Evolutionary conservation across 345 rosid species (phyloP).

Genomic region (Geranium brycei): DNA sequence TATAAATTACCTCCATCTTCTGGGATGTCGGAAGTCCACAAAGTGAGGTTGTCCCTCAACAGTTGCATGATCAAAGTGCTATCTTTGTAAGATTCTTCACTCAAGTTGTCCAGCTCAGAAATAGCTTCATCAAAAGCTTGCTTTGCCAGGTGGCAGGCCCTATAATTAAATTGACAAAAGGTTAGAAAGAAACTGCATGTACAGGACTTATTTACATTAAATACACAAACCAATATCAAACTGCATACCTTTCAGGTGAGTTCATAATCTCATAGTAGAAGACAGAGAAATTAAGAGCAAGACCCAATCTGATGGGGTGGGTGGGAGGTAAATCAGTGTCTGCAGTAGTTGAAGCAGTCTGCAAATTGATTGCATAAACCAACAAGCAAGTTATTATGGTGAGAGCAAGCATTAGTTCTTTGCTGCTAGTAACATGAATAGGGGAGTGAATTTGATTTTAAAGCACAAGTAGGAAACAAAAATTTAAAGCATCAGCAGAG

Average conservation of each 20-base stretch:
- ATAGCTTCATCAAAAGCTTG: slow-evolving; percentile 68
- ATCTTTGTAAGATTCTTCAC: slow-evolving; percentile 66
- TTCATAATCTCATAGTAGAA: slow-evolving; percentile 71
- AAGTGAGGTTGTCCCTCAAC: slow-evolving; percentile 58
- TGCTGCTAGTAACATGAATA: not conserved
- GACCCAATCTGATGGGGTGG: slow-evolving; percentile 63
- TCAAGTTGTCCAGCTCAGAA: slow-evolving; percentile 50
- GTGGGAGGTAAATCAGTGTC: slow-evolving; percentile 51
- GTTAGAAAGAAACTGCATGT: not conserved
- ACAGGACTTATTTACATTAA: slow-evolving; percentile 1
- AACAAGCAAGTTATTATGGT: not conserved
- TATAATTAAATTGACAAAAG: slow-evolving; percentile 2
- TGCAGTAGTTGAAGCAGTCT: slow-evolving; percentile 49
- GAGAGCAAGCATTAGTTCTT: not conserved
- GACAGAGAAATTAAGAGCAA: slow-evolving; percentile 67
- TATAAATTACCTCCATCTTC: slow-evolving; percentile 48
- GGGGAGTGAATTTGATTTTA: not conserved
- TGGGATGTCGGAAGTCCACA: slow-evolving; percentile 63
- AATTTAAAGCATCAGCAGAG: not conserved
- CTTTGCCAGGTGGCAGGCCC: slow-evolving; percentile 71
- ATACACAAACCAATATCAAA: not conserved
- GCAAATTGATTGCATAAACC: slow-evolving; percentile 10
- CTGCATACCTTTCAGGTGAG: slow-evolving; percentile 52
- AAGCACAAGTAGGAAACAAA: not conserved
- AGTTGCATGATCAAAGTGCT: slow-evolving; percentile 73